Percentiles rank a stretch among this genome's conserved stretches.
phyloP scores from a whole-genome alignment of 176 grass and related monocot species.

The Alopecurus myosuroides region DNA sequence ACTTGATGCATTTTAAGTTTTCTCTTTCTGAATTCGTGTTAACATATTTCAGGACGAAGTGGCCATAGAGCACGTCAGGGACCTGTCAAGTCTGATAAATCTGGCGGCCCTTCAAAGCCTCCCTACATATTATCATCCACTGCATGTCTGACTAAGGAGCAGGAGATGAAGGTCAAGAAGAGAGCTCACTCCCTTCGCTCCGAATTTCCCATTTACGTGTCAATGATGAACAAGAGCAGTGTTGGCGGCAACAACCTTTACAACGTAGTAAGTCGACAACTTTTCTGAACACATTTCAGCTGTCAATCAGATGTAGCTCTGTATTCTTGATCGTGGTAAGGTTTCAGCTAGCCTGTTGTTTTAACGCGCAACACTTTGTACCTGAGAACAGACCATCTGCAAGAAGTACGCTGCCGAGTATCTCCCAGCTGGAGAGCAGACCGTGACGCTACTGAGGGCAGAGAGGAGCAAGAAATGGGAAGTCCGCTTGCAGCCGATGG shows the following conservation, averaged over 20 bases:
- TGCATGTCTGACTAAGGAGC: background rate
- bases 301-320: background rate
- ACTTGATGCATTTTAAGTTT: background rate
- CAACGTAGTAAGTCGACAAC: background rate
- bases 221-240: slow-evolving; percentile 13
- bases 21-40: background rate
- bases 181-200: background rate
- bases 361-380: background rate
- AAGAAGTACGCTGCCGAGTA: background rate
- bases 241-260: background rate
- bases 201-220: slow-evolving; percentile 3
- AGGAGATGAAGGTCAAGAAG: slow-evolving; percentile 2
- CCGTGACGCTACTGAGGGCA: background rate
- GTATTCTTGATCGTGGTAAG: background rate
- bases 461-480: slow-evolving; percentile 6
- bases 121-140: background rate
- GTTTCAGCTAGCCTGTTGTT: background rate
- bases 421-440: background rate
- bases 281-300: background rate
- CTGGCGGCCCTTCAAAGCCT: background rate
- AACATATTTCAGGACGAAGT: background rate
- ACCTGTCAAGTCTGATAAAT: background rate
- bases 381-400: background rate
- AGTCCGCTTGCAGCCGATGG: background rate
- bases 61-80: background rate